Evolutionary conservation across 805 yeast species (phyloP).

Genomic region (Barnettozyma californica): DNA sequence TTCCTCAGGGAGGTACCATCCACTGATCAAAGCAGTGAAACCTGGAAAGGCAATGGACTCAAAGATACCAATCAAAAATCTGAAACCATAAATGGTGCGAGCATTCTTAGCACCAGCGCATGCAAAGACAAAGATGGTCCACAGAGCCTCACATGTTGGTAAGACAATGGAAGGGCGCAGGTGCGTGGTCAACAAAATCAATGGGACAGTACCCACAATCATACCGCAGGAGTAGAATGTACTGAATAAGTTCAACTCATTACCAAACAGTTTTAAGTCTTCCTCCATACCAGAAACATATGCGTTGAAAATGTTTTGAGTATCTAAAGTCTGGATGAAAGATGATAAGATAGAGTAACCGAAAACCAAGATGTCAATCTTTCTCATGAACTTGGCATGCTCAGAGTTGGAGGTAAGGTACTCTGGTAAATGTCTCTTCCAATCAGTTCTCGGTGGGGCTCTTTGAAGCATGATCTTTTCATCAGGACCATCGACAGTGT

Average conservation of each 20-base stretch:
- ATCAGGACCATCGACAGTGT: neutral
- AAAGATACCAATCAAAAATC: conserved; percentile 44
- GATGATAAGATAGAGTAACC: conserved; percentile 52
- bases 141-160: conserved; percentile 48
- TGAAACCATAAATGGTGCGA: conserved; percentile 38
- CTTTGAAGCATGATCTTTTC: conserved; percentile 3
- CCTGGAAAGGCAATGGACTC: conserved; percentile 44
- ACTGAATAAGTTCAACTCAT: conserved; percentile 54
- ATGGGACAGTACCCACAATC: conserved; percentile 50
- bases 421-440: conserved; percentile 12
- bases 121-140: conserved; percentile 59
- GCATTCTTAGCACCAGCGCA: conserved; percentile 33
- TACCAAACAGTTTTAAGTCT: conserved; percentile 49
- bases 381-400: conserved; percentile 38
- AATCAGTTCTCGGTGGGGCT: conserved; percentile 8
- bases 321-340: conserved; percentile 62
- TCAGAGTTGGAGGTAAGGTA: conserved; percentile 25
- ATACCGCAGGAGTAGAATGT: conserved; percentile 54
- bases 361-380: conserved; percentile 47
- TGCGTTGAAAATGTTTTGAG: conserved; percentile 55
- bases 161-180: conserved; percentile 34
- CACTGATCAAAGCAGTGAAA: conserved; percentile 24
- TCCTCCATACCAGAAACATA: conserved; percentile 61
- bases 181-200: conserved; percentile 47
- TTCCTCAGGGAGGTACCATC: conserved; percentile 41